Conservation (phyloP, 306 rosid genomes). For the peach (Prunus persica) region DNA sequence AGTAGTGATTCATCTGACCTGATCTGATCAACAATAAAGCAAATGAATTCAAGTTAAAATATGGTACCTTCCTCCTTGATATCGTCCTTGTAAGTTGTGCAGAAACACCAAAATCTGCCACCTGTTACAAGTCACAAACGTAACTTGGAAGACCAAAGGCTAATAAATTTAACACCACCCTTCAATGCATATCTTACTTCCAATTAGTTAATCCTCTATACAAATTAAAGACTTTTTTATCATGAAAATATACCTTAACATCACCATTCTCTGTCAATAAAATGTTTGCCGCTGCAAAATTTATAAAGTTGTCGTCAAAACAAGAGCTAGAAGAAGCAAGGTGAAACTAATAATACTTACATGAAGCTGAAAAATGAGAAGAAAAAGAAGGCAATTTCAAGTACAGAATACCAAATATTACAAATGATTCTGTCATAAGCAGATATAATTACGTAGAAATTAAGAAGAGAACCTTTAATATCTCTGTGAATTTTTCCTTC, state of each 20-base stretch:
- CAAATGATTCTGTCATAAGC: neutral
- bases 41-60: conserved; percentile 9
- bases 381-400: neutral
- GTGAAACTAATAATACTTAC: conserved; percentile 8
- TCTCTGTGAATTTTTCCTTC: conserved; percentile 99
- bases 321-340: conserved; percentile 23
- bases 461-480: conserved; percentile 65
- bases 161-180: conserved; percentile 29
- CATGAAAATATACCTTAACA: conserved; percentile 71
- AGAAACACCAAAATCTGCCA: conserved; percentile 99
- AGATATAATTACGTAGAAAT: neutral
- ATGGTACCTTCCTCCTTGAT: conserved; percentile 92
- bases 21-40: conserved; percentile 14
- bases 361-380: neutral
- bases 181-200: conserved; percentile 12
- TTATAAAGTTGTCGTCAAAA: conserved; percentile 25
- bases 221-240: conserved; percentile 7
- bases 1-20: conserved; percentile 15
- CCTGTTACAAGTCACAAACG: conserved; percentile 52
- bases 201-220: neutral
- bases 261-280: conserved; percentile 88
- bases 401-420: neutral
- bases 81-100: conserved; percentile 97
- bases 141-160: conserved; percentile 23
- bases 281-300: conserved; percentile 96